A percentile compares a stretch with the other conserved stretches of the same genome.
phyloP scores from a whole-genome alignment of 306 rosid species.

The Trifolium dubium region DNA sequence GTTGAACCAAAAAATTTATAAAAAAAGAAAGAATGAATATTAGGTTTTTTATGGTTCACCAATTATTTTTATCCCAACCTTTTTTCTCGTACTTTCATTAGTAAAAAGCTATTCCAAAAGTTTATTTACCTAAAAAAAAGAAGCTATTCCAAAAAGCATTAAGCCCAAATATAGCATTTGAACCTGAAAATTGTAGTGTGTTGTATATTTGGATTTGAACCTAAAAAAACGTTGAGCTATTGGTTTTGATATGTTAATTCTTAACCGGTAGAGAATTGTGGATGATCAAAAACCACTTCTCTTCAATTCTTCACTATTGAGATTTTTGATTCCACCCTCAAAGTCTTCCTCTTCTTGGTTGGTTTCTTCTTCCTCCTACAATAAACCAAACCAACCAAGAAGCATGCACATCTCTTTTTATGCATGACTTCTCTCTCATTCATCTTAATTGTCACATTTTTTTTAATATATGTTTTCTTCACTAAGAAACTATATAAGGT shows the following conservation, averaged over 20 bases:
- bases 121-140: no score
- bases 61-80: conserved; percentile 49
- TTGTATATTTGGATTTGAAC: conserved; percentile 42
- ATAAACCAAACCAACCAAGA: conserved; percentile 41
- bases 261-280: conserved; percentile 29
- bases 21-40: not conserved
- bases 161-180: conserved; percentile 48
- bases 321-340: conserved; percentile 39
- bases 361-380: conserved; percentile 39
- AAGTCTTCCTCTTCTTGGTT: conserved; percentile 52
- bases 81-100: conserved; percentile 64
- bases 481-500: conserved; percentile 19
- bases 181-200: conserved; percentile 41
- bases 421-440: conserved; percentile 8
- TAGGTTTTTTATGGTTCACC: conserved; percentile 30
- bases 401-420: not conserved
- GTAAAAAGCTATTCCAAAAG: conserved; percentile 35
- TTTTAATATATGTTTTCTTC: conserved; percentile 8
- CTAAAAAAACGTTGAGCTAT: conserved; percentile 45
- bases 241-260: conserved; percentile 51
- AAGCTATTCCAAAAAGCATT: not conserved
- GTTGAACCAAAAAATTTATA: no score
- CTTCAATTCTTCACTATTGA: conserved; percentile 27
- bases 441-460: not conserved
- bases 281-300: conserved; percentile 45